Percentiles rank a stretch among this genome's conserved stretches.
phyloP scores from a whole-genome alignment of 345 rosid species.

The Gossypium raimondii region DNA sequence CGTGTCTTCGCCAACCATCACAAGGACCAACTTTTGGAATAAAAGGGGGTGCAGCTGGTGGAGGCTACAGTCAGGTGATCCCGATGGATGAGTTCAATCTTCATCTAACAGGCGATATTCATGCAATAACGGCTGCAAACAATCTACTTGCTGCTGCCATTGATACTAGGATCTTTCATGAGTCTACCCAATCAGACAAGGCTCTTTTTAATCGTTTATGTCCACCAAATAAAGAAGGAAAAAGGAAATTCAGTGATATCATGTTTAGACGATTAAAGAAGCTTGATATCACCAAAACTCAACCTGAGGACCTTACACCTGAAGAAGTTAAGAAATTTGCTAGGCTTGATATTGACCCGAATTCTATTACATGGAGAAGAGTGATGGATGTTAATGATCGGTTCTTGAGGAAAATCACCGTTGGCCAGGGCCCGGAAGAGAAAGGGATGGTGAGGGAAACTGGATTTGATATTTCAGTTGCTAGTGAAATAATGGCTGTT shows the following conservation, averaged over 20 bases:
- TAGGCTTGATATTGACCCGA: constrained; percentile 87
- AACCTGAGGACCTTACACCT: constrained; percentile 83
- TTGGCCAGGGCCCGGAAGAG: constrained; percentile 97
- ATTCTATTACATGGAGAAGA: constrained; percentile 92
- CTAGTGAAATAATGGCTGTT: constrained; percentile 99
- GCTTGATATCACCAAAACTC: constrained; percentile 77
- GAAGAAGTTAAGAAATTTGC: constrained; percentile 76
- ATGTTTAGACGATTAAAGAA: constrained; percentile 86
- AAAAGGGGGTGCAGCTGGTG: constrained; percentile 99
- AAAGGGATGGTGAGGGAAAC: constrained; percentile 98
- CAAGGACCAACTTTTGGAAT: constrained; percentile 99
- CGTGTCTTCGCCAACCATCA: constrained; percentile 98
- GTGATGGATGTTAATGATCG: constrained; percentile 98
- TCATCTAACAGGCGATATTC: constrained; percentile 96
- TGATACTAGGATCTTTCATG: constrained; percentile 94
- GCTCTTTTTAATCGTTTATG: constrained; percentile 88
- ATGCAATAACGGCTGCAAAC: constrained; percentile 98
- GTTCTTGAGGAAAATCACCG: constrained; percentile 81
- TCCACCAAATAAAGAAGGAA: constrained; percentile 84
- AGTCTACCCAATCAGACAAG: constrained; percentile 87
- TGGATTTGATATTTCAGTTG: constrained; percentile 94
- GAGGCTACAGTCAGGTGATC: constrained; percentile 96
- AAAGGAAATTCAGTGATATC: constrained; percentile 66
- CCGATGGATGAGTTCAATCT: constrained; percentile 99
- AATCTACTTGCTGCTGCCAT: constrained; percentile 99